Evolutionary conservation across 2,329 filamentous ascomycete genomes (phyloP), one percentile per base, ranked within the genome.

Genomic region (Colletotrichum musae): DNA sequence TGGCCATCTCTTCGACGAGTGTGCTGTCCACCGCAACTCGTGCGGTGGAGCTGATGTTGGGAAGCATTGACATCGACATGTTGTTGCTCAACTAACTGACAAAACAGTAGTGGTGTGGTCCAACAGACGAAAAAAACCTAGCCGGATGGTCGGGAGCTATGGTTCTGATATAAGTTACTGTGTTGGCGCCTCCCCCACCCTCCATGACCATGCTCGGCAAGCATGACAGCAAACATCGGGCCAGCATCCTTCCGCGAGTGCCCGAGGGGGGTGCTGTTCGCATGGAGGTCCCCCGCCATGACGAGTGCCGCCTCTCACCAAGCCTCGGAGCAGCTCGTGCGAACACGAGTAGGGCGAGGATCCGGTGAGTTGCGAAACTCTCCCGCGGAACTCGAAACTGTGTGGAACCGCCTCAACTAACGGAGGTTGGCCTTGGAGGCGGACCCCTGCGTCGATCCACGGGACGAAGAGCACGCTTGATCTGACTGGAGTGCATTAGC

Each of bases 341-440:
- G 32, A 41, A 24, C 45, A 45, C 43, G 39, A 59, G 53, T 24
- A 43, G 12, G n/a, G 7, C 28, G 21, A 68, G 36, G 16, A n/a
- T 13, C 24, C 50, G 36, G n/a, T 28, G 28, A 43, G 58, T 32
- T 41, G 28, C 59, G 54, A 57, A 66, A 60, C 43, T 47, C 24
- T 12, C 5, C 56, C 50, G 43, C 58, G 58, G 64, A 39, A 48
- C 53, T 21, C 64, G 57, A 61, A 66, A 66, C 57, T 41, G 51
- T 56, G 41, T 56, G 64, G 56, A 47, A 66, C 50, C 62, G 24
- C 61, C 7, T 47, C 50, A 52, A 41, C 57, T 51, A 48, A 28
- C 56, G 32, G 61, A 53, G 24, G 43, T 26, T n/a, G 32, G 24
- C 32, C 21, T 51, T 24, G 18, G 28, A 6, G 21, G 10, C 7